A percentile compares a stretch with the other conserved stretches of the same genome.
Evolutionary conservation across 345 rosid genomes (phyloP).

Genomic region (Euphorbia peplus): DNA sequence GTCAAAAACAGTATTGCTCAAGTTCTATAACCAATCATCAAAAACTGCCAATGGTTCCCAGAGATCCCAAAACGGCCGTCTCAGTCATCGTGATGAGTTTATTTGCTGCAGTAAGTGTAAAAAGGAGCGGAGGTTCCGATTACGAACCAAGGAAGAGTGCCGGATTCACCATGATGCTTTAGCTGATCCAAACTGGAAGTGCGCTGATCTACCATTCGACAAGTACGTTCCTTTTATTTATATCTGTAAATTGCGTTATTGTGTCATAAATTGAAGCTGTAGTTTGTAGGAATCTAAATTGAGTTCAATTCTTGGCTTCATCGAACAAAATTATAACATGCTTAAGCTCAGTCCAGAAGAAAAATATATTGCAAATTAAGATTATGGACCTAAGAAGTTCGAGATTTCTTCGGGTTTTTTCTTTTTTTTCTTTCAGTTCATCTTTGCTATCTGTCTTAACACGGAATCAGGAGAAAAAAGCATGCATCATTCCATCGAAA

Average conservation of each 20-base stretch:
- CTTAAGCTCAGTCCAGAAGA: no score
- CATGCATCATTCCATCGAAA: background rate
- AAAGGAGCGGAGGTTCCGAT: slow-evolving; percentile 83
- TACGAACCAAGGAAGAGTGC: slow-evolving; percentile 77
- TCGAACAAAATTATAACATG: background rate
- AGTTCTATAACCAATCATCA: slow-evolving; percentile 71
- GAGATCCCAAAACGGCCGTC: slow-evolving; percentile 65
- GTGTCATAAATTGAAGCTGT: background rate
- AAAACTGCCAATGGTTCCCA: slow-evolving; percentile 63
- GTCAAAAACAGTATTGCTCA: slow-evolving; percentile 86
- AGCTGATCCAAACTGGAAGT: slow-evolving; percentile 72
- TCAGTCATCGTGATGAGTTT: slow-evolving; percentile 81
- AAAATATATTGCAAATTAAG: background rate
- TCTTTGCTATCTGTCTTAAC: background rate
- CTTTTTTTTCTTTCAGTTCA: background rate
- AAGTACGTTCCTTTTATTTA: slow-evolving; percentile 54
- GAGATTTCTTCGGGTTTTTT: background rate
- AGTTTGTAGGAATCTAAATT: background rate
- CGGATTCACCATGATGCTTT: slow-evolving; percentile 80
- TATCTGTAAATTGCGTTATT: no score
- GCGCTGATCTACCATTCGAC: slow-evolving; percentile 69
- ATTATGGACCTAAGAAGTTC: background rate
- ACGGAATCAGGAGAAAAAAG: background rate
- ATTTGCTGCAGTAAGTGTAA: slow-evolving; percentile 66
- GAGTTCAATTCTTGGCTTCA: background rate